phyloP scores from a whole-genome alignment of 805 yeast species.

The Cyberlindnera mississippiensis region DNA sequence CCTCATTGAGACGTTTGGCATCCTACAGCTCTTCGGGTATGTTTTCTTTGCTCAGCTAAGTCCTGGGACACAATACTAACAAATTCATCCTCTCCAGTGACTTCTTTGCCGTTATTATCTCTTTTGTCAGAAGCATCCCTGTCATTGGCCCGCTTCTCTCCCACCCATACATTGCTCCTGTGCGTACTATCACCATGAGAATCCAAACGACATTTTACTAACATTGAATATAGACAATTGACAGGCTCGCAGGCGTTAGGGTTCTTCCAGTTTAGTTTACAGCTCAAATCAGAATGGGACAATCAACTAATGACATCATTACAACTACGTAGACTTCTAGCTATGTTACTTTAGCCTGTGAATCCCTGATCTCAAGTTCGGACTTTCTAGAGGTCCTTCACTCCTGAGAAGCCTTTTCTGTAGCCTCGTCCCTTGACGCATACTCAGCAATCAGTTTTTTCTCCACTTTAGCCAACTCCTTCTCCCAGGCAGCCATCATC shows the following conservation, averaged over 20 bases:
- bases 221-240: constrained; percentile 41
- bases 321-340: too few relatives aligned
- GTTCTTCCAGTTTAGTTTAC: constrained; percentile 64
- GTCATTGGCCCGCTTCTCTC: constrained; percentile 80
- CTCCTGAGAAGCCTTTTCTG: too few relatives aligned
- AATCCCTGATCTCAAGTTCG: too few relatives aligned
- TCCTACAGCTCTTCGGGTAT: constrained; percentile 71
- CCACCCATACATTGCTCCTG: constrained; percentile 80
- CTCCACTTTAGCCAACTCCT: too few relatives aligned
- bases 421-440: too few relatives aligned
- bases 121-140: constrained; percentile 84
- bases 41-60: not conserved
- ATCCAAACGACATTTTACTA: constrained; percentile 1
- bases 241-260: constrained; percentile 56
- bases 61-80: constrained; percentile 26
- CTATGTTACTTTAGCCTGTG: too few relatives aligned
- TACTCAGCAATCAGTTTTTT: not conserved
- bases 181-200: constrained; percentile 8
- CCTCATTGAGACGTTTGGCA: constrained; percentile 81
- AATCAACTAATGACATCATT: too few relatives aligned
- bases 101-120: constrained; percentile 83
- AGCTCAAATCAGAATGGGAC: too few relatives aligned
- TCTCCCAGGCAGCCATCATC: too few relatives aligned
- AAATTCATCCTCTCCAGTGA: constrained; percentile 46
- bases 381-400: too few relatives aligned